These are phyloP conservation scores for Cokeromyces recurvatus DNA, from an alignment of 371 early-diverging fungal species.

Conservation along the genomic window DNA sequence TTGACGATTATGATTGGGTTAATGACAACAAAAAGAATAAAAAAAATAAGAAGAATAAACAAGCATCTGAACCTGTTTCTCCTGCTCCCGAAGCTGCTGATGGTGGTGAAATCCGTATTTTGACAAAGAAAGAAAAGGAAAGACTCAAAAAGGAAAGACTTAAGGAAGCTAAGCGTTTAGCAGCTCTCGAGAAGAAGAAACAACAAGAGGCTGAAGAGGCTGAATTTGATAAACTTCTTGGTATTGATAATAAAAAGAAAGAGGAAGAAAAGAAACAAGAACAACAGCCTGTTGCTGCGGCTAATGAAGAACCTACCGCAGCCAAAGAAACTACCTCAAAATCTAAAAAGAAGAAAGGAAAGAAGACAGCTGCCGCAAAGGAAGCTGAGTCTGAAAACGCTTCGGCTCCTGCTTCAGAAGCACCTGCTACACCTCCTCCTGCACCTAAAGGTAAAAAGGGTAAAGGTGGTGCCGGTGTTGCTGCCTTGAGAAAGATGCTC, in stretches of 20 bases:
- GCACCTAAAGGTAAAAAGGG: conserved; percentile 38
- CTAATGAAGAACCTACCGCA: conserved; percentile 5
- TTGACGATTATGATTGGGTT: conserved; percentile 32
- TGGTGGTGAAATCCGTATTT: conserved; percentile 28
- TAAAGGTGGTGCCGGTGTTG: conserved; percentile 37
- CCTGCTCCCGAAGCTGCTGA: conserved; percentile 15
- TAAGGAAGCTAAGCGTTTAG: conserved; percentile 48
- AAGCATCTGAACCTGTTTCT: conserved; percentile 12
- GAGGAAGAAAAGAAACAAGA: no score
- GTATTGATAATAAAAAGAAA: conserved; percentile 19
- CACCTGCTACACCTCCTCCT: conserved; percentile 21
- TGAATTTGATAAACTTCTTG: conserved; percentile 29
- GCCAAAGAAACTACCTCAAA: conserved; percentile 12
- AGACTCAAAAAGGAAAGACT: conserved; percentile 48
- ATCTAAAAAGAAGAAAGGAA: conserved; percentile 35
- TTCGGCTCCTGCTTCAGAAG: conserved; percentile 21
- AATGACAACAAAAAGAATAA: conserved; percentile 38
- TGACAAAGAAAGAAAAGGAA: conserved; percentile 47
- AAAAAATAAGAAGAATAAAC: conserved; percentile 32
- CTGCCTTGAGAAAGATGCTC: conserved; percentile 49
- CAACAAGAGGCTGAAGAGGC: conserved; percentile 37
- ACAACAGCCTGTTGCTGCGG: no score
- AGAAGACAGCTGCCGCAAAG: conserved; percentile 29
- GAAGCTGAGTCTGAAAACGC: conserved; percentile 19
- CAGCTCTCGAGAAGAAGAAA: conserved; percentile 43